Evolutionary conservation across 192 early-diverging fungal genomes (phyloP).

Genomic region (Gamsiella multidivaricata): DNA sequence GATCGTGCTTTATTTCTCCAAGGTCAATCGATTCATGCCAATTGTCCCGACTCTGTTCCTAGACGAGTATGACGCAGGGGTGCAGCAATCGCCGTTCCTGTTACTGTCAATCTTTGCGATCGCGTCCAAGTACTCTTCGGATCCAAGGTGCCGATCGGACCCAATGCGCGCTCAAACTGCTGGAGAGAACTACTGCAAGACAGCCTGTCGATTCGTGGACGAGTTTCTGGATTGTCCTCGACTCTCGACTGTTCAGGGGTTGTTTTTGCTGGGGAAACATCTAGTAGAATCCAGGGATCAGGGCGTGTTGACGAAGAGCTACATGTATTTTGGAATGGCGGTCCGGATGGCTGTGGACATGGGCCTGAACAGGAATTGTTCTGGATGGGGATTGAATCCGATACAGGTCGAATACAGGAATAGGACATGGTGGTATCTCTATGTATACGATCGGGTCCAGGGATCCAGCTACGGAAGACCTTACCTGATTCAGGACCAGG

Average conservation of each 20-base stretch:
- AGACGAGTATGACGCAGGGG: slow-evolving; percentile 14
- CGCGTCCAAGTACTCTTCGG: slow-evolving; percentile 12
- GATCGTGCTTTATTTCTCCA: slow-evolving; percentile 7
- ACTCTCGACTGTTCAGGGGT: slow-evolving; percentile 59
- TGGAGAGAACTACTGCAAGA: slow-evolving; percentile 18
- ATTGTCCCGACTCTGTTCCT: slow-evolving; percentile 12
- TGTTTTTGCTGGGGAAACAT: slow-evolving; percentile 58
- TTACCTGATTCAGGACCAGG: slow-evolving; percentile 17
- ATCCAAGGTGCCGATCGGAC: slow-evolving; percentile 10
- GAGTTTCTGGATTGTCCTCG: slow-evolving; percentile 57
- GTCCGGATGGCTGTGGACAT: slow-evolving; percentile 73
- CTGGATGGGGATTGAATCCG: slow-evolving; percentile 11
- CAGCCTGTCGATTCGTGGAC: slow-evolving; percentile 40
- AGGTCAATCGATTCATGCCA: slow-evolving; percentile 15
- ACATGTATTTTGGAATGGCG: slow-evolving; percentile 64
- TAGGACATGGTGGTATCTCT: slow-evolving; percentile 22
- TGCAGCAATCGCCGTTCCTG: slow-evolving; percentile 2
- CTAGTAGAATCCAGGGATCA: slow-evolving; percentile 52
- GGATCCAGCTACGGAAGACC: slow-evolving; percentile 6
- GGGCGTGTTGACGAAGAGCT: slow-evolving; percentile 51
- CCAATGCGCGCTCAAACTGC: slow-evolving; percentile 8
- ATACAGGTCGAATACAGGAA: slow-evolving; percentile 6
- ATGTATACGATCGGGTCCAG: slow-evolving; percentile 16
- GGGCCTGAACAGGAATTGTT: slow-evolving; percentile 69
- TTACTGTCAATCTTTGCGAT: slow-evolving; percentile 8